These are phyloP conservation scores for Nakazawaea molendinolei DNA, from an alignment of 805 yeast species.

Conservation along the genomic window DNA sequence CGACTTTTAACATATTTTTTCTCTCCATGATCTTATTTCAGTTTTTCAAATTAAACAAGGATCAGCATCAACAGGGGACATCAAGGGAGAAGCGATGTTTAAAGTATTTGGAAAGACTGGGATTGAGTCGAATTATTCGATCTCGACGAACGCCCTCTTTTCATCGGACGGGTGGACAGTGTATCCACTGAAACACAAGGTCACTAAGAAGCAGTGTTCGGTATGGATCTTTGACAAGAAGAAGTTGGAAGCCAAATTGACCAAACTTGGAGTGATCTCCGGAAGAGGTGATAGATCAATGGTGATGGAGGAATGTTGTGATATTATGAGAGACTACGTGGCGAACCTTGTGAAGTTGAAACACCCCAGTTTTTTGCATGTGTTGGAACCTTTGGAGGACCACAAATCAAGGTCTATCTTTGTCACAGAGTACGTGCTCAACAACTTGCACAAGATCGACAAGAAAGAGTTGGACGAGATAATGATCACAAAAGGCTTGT, in stretches of 20 bases:
- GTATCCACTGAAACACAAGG: conserved; percentile 73
- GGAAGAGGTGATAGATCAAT: conserved; percentile 42
- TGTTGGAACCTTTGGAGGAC: conserved; percentile 87
- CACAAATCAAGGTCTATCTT: conserved; percentile 70
- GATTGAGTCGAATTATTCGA: conserved; percentile 58
- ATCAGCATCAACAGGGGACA: not conserved
- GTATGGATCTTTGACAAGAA: conserved; percentile 85
- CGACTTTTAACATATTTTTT: too few species aligned
- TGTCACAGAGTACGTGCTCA: conserved; percentile 72
- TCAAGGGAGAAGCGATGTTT: conserved; percentile 32
- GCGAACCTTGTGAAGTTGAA: conserved; percentile 70
- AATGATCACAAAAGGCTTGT: conserved; percentile 68
- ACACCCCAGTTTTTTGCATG: conserved; percentile 81
- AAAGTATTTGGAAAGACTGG: conserved; percentile 50
- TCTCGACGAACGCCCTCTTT: conserved; percentile 67
- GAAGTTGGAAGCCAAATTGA: conserved; percentile 52
- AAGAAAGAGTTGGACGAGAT: conserved; percentile 58
- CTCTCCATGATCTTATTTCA: too few species aligned
- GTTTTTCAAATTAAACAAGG: too few species aligned
- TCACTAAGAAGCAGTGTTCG: conserved; percentile 57
- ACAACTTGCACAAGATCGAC: conserved; percentile 23
- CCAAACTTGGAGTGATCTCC: conserved; percentile 41
- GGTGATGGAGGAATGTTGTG: conserved; percentile 55
- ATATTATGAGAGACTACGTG: conserved; percentile 60
- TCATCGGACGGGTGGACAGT: conserved; percentile 78